phyloP scores from a whole-genome alignment of 139 green algal genomes.

The Coccomyxa sp. region DNA sequence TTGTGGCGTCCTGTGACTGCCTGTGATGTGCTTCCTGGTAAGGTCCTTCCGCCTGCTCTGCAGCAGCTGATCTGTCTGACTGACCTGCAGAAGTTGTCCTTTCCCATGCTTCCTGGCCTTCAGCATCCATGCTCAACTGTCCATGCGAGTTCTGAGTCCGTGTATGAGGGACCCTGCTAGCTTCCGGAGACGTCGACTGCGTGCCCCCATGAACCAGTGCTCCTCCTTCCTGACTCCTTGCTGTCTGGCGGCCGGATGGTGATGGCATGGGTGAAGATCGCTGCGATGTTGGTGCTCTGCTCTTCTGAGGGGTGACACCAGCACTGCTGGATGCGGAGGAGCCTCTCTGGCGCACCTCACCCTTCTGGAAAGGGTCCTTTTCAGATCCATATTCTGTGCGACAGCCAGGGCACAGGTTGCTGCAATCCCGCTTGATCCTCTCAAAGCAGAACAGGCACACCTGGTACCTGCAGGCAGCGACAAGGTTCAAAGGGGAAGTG shows the following conservation, averaged over 20 bases:
- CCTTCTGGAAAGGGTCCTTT: constrained; percentile 3
- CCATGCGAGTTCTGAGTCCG: too few relatives aligned
- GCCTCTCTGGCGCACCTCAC: background rate
- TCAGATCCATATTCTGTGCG: constrained; percentile 34
- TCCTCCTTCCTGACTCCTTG: too few relatives aligned
- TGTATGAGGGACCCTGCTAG: too few relatives aligned
- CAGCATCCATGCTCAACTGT: too few relatives aligned
- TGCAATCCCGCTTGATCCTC: constrained; percentile 37
- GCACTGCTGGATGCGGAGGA: background rate
- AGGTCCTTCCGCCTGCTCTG: background rate
- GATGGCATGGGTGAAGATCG: too few relatives aligned
- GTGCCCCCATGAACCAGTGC: too few relatives aligned
- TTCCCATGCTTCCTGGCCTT: too few relatives aligned
- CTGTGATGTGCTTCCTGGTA: background rate
- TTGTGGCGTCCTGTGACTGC: background rate
- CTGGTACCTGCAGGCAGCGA: constrained; percentile 41
- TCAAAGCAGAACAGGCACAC: constrained; percentile 55
- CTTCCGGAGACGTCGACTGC: too few relatives aligned
- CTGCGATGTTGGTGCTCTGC: too few relatives aligned
- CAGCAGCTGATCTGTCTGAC: too few relatives aligned
- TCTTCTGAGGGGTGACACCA: background rate
- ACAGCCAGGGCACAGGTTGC: constrained; percentile 37
- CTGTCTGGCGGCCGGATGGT: too few relatives aligned
- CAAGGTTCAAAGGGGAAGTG: background rate
- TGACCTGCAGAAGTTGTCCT: too few relatives aligned